These are phyloP conservation scores for Ogataea wickerhamii DNA, from an alignment of 805 yeast genomes.

Conservation along the genomic window DNA sequence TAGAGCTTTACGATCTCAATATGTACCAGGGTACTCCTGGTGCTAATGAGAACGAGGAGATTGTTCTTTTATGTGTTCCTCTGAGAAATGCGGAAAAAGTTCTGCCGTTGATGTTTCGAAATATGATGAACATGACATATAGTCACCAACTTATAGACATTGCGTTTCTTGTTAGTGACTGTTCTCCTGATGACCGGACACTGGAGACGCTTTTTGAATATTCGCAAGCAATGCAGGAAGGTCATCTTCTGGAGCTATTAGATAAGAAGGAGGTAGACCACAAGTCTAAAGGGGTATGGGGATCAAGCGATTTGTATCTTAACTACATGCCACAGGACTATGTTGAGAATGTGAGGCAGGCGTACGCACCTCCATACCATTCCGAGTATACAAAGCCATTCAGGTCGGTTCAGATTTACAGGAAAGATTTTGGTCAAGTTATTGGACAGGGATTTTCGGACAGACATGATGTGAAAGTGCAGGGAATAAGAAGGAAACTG, in stretches of 20 bases:
- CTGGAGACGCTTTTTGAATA: slow-evolving; percentile 62
- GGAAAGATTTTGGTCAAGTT: slow-evolving; percentile 78
- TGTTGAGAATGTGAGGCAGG: slow-evolving; percentile 49
- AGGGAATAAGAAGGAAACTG: slow-evolving; percentile 76
- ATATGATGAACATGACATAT: slow-evolving; percentile 81
- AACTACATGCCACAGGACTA: slow-evolving; percentile 65
- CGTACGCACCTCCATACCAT: slow-evolving; percentile 68
- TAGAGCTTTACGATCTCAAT: slow-evolving; percentile 60
- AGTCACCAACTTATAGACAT: slow-evolving; percentile 77
- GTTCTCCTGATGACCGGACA: slow-evolving; percentile 64
- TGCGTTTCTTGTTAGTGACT: slow-evolving; percentile 78
- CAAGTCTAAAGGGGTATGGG: slow-evolving; percentile 38
- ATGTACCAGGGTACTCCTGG: slow-evolving; percentile 50
- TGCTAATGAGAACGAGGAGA: slow-evolving; percentile 53
- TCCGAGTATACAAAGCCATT: slow-evolving; percentile 62
- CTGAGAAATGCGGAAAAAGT: slow-evolving; percentile 75
- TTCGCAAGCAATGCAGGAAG: slow-evolving; percentile 66
- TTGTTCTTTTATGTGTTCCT: slow-evolving; percentile 69
- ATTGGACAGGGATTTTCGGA: slow-evolving; percentile 85
- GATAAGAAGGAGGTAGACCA: slow-evolving; percentile 38
- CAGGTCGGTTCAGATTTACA: slow-evolving; percentile 73
- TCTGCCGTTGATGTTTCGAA: slow-evolving; percentile 77
- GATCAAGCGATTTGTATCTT: slow-evolving; percentile 60
- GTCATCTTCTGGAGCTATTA: slow-evolving; percentile 52
- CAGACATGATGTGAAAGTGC: slow-evolving; percentile 80